Evolutionary conservation across 106 monocot species (phyloP).

Genomic region (Hemerocallis citrina): DNA sequence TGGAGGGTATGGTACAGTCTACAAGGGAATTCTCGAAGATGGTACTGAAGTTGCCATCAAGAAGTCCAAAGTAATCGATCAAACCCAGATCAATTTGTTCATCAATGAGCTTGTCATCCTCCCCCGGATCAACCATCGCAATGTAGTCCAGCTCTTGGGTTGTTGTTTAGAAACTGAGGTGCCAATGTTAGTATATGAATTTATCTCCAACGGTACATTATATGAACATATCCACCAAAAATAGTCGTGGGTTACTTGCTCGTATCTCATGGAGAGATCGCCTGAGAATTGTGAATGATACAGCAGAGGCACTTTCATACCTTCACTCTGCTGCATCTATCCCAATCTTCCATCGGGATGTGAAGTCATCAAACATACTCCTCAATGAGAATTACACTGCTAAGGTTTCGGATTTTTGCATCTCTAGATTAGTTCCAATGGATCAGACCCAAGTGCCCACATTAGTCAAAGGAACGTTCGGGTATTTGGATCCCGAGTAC

Average conservation of each 20-base stretch:
- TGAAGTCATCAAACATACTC: slow-evolving; percentile 39
- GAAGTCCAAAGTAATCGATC: slow-evolving; percentile 25
- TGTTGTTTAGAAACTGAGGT: slow-evolving; percentile 45
- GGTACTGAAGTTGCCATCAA: slow-evolving; percentile 31
- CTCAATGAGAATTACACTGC: not conserved
- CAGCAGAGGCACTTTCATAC: slow-evolving; percentile 34
- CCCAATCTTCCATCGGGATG: slow-evolving; percentile 39
- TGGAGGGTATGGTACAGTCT: slow-evolving; percentile 44
- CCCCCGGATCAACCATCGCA: slow-evolving; percentile 29
- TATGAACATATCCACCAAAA: slow-evolving; percentile 6
- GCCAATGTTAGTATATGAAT: slow-evolving; percentile 51
- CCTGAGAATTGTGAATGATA: slow-evolving; percentile 28
- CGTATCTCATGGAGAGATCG: slow-evolving; percentile 14
- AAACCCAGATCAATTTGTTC: slow-evolving; percentile 35
- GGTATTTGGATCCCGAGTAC: slow-evolving; percentile 44
- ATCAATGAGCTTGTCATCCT: slow-evolving; percentile 42
- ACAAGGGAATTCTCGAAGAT: slow-evolving; percentile 18
- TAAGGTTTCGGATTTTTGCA: slow-evolving; percentile 39
- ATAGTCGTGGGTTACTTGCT: not conserved
- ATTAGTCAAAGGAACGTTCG: slow-evolving; percentile 39
- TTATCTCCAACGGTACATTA: slow-evolving; percentile 31
- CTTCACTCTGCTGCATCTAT: slow-evolving; percentile 22
- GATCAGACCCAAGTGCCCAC: slow-evolving; percentile 32
- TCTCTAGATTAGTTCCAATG: slow-evolving; percentile 28
- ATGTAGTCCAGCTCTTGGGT: slow-evolving; percentile 39